Percentiles rank a stretch among this genome's conserved stretches.
Evolutionary conservation across 345 rosid species (phyloP).

Genomic region (Brassica cretica): DNA sequence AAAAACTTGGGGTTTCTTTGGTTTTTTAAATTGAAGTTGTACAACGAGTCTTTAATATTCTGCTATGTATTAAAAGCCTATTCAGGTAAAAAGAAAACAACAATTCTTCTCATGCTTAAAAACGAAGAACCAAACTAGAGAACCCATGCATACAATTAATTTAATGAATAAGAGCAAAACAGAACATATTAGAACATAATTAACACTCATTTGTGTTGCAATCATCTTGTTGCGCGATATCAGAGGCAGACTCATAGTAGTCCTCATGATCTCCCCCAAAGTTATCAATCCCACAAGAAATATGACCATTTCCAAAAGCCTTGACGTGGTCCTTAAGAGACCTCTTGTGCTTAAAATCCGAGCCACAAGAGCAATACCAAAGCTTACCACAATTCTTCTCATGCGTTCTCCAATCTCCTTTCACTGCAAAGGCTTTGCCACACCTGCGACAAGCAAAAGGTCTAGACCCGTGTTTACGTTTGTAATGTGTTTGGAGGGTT

Average conservation of each 20-base stretch:
- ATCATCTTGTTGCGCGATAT: conserved; percentile 60
- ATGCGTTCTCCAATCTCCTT: conserved; percentile 98
- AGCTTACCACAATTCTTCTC: conserved; percentile 99
- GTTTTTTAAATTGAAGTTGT: background rate
- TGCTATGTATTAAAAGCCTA: background rate
- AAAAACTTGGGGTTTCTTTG: background rate
- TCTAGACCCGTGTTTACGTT: conserved; percentile 89
- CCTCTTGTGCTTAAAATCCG: conserved; percentile 95
- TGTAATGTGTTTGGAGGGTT: conserved; percentile 97
- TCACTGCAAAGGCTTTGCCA: conserved; percentile 86
- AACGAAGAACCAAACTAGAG: too few relatives aligned
- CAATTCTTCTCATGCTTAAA: too few relatives aligned
- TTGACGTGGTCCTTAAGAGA: conserved; percentile 89
- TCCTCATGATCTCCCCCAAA: conserved; percentile 52
- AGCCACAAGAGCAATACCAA: conserved; percentile 94
- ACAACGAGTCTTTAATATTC: background rate
- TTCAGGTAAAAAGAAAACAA: background rate
- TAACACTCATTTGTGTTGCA: conserved; percentile 17
- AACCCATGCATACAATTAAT: conserved; percentile 17
- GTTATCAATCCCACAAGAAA: conserved; percentile 58
- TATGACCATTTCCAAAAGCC: conserved; percentile 82
- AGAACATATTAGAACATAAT: background rate
- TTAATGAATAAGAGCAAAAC: conserved; percentile 11
- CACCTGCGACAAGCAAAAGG: conserved; percentile 92
- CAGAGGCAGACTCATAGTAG: conserved; percentile 58